A percentile compares a stretch with the other conserved stretches of the same genome.
phyloP scores from a whole-genome alignment of 148 eudicot species.

The Pharnaceum exiguum region DNA sequence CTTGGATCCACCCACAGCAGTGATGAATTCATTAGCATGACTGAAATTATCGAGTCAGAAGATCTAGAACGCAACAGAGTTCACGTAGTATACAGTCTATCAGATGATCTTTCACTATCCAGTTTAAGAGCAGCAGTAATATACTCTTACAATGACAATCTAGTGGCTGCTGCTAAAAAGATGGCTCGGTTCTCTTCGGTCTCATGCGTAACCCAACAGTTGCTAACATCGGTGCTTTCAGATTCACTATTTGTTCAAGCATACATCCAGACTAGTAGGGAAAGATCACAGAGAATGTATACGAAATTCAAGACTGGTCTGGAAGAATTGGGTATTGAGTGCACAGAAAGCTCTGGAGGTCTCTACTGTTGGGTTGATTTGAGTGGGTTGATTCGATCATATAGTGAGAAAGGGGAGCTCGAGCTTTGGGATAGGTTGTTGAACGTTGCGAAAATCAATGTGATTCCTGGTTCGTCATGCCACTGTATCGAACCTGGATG shows the following conservation, averaged over 20 bases:
- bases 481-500: slow-evolving; percentile 97
- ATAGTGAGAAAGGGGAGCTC: slow-evolving; percentile 86
- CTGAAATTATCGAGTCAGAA: slow-evolving; percentile 65
- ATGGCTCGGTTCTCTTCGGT: slow-evolving; percentile 64
- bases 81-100: slow-evolving; percentile 68
- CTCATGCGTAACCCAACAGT: slow-evolving; percentile 52
- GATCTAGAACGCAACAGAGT: slow-evolving; percentile 56
- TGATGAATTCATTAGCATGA: slow-evolving; percentile 66
- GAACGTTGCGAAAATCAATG: slow-evolving; percentile 65
- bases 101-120: slow-evolving; percentile 68
- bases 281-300: slow-evolving; percentile 48
- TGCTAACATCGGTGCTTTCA: slow-evolving; percentile 68
- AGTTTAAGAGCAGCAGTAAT: slow-evolving; percentile 53
- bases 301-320: slow-evolving; percentile 43
- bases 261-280: slow-evolving; percentile 40
- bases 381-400: slow-evolving; percentile 72
- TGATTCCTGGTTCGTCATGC: slow-evolving; percentile 78
- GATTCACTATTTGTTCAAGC: slow-evolving; percentile 46
- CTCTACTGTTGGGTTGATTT: slow-evolving; percentile 85
- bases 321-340: slow-evolving; percentile 66
- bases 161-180: slow-evolving; percentile 58
- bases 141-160: slow-evolving; percentile 57
- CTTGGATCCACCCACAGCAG: slow-evolving; percentile 40
- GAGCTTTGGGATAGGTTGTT: slow-evolving; percentile 89
- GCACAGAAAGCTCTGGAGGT: slow-evolving; percentile 49